phyloP scores from a whole-genome alignment of 768 basidiomycete genomes.

The Mycena leptocephala region DNA sequence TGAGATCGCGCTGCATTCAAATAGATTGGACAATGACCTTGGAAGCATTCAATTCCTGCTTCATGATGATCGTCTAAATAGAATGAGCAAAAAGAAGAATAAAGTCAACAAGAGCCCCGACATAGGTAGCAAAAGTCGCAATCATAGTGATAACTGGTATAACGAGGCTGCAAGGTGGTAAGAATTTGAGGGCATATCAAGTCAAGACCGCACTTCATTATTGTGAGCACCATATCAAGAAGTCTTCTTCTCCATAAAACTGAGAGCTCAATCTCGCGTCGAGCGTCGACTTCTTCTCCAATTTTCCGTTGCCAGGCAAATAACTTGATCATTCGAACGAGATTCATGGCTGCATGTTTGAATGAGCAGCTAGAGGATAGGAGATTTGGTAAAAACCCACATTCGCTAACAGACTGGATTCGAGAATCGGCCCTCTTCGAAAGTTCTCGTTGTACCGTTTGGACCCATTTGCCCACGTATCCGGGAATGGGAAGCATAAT shows the following conservation, averaged over 20 bases:
- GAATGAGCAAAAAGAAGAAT: not conserved
- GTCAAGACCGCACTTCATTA: constrained; percentile 54
- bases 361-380: constrained; percentile 1
- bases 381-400: constrained; percentile 46
- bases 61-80: constrained; percentile 57
- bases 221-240: constrained; percentile 54
- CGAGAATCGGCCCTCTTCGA: constrained; percentile 65
- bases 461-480: constrained; percentile 56
- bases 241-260: constrained; percentile 14
- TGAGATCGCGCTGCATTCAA: not conserved
- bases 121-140: constrained; percentile 75
- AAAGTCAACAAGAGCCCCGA: no score
- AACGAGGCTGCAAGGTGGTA: constrained; percentile 57
- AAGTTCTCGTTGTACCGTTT: constrained; percentile 52
- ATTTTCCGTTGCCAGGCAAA: constrained; percentile 69
- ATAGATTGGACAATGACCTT: constrained; percentile 42
- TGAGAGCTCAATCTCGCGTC: constrained; percentile 65
- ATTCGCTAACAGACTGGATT: constrained; percentile 63
- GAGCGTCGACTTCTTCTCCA: constrained; percentile 57
- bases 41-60: constrained; percentile 56
- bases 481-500: constrained; percentile 63
- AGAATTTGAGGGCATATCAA: not conserved
- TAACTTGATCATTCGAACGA: constrained; percentile 69
- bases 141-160: constrained; percentile 79
- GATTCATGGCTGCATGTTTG: constrained; percentile 56